phyloP scores from a whole-genome alignment of 805 yeast species.

The Starmerella khaoyaiensis region DNA sequence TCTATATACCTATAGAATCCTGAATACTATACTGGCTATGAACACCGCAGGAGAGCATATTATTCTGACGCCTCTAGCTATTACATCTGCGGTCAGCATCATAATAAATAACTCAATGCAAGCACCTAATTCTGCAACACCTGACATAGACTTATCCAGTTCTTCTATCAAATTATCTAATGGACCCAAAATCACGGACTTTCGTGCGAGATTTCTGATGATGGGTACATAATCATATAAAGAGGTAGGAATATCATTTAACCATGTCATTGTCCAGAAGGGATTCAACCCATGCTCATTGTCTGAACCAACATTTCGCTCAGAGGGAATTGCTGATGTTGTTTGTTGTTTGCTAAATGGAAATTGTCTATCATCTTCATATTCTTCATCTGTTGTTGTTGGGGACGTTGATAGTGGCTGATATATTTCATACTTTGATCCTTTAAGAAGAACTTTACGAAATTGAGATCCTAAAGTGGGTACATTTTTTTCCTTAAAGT shows the following conservation, averaged over 20 bases:
- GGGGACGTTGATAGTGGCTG: neutral
- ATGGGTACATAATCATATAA: neutral
- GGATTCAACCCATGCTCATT: too few species aligned
- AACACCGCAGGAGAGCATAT: constrained; percentile 13
- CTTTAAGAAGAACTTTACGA: constrained; percentile 9
- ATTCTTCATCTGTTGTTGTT: neutral
- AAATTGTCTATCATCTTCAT: too few species aligned
- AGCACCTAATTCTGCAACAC: constrained; percentile 1
- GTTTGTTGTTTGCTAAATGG: too few species aligned
- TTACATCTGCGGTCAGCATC: constrained; percentile 7
- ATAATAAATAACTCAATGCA: constrained; percentile 12
- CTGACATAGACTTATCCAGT: neutral
- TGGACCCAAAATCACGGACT: constrained; percentile 8
- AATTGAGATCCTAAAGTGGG: constrained; percentile 3
- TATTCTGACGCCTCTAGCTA: constrained; percentile 2
- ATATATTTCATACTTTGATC: constrained; percentile 14
- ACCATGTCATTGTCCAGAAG: constrained; percentile 1
- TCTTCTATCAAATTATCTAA: constrained; percentile 7
- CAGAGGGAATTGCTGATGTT: too few species aligned
- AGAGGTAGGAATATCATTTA: neutral
- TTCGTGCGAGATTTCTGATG: constrained; percentile 4
- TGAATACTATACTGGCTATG: neutral
- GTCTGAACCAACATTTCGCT: too few species aligned
- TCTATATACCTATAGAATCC: neutral
- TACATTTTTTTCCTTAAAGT: constrained; percentile 4